These are phyloP conservation scores for Chlorella sp. DNA, from an alignment of 139 green algal genomes.

Conservation along the genomic window DNA sequence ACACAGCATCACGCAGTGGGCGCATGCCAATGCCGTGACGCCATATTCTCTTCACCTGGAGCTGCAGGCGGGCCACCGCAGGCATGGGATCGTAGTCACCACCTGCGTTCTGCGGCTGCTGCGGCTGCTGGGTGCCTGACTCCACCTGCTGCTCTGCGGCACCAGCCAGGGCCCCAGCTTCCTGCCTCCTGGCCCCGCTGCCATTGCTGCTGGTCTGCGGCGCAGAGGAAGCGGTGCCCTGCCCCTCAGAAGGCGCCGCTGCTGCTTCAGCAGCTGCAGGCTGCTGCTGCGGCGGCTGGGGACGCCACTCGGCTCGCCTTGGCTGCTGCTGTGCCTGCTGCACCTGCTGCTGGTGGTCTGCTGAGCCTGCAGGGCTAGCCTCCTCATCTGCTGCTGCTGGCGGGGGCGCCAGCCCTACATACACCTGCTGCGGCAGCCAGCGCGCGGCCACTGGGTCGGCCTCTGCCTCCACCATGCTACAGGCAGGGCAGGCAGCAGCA, in stretches of 20 bases:
- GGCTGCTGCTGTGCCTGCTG: neutral
- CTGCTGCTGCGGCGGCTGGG: neutral
- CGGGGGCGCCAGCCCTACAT: neutral
- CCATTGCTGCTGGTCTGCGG: neutral
- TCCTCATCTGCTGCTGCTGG: neutral
- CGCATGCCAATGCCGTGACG: no score
- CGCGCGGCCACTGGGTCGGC: neutral
- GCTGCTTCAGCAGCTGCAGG: neutral
- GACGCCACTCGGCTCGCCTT: neutral
- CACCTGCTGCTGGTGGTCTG: neutral
- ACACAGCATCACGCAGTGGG: no score
- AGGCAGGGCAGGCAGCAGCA: no score
- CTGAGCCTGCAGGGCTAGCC: neutral
- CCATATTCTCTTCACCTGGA: no score
- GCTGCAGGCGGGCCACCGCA: no score
- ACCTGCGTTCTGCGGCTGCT: neutral
- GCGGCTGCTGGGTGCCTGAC: neutral
- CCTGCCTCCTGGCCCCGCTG: neutral
- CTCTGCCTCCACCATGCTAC: neutral
- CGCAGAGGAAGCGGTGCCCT: no score
- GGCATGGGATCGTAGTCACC: no score
- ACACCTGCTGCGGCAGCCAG: slow-evolving; percentile 54
- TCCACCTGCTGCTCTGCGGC: neutral
- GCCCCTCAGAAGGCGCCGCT: neutral
- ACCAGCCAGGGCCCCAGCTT: neutral